Evolutionary conservation across 306 rosid genomes (phyloP), one percentile per base, ranked within the genome.

Genomic region (Dalbergia cochinchinensis): DNA sequence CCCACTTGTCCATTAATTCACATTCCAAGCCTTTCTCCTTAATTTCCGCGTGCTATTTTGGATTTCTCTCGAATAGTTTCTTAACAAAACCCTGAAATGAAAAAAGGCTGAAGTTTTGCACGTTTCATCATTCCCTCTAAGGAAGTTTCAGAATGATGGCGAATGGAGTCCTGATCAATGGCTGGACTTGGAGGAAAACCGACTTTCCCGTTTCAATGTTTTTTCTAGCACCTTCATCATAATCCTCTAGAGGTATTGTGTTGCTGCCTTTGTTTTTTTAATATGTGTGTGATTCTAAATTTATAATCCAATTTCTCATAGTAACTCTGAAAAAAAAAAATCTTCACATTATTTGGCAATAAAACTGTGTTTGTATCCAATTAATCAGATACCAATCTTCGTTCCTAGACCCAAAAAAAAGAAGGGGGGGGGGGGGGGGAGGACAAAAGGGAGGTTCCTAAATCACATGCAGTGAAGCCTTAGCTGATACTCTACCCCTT

Each of bases 371-470:
- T 48, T 71, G 11, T 66, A 71, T 71, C 71, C 74, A 41, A 26
- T 74, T 74, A 55, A 37, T 62, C 69, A 86, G 86, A 88, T 92
- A 72, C 91, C 78, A 86, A 84, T 70, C 87, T 84, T 88, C 82
- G 69, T 73, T 51, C 80, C 33, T 55, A 44, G 89, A 34, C 63
- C n/a, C n/a, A 8, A 50, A n/a, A 41, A 88, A 55, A 31, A 72
- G 22, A 78, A 26, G 31, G n/a, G n/a, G n/a, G n/a, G n/a, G n/a
- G n/a, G n/a, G n/a, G n/a, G n/a, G n/a, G n/a, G n/a, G 31, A 26
- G 31, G 31, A 26, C 31, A 26, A 26, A 26, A 59, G 41, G 62
- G 78, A 78, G 39, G 87, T 74, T 76, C 85, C 89, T 31, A 74
- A 39, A 77, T 88, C 91, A 83, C 85, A 87, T 91, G 89, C 86